A percentile compares a stretch with the other conserved stretches of the same genome.
Evolutionary conservation across 257 asterid species (phyloP).

Genomic region (Rauvolfia tetraphylla): DNA sequence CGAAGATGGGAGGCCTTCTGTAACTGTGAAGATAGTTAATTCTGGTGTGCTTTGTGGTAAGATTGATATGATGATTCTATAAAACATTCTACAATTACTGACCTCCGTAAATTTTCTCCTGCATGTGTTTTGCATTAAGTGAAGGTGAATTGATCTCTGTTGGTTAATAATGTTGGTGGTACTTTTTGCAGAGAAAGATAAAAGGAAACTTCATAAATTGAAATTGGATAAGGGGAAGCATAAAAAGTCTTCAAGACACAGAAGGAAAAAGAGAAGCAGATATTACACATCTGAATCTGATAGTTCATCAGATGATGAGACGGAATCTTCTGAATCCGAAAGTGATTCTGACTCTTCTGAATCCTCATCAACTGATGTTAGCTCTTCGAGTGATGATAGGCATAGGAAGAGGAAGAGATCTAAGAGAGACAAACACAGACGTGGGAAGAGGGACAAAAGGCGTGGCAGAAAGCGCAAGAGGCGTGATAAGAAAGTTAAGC

Average conservation of each 20-base stretch:
- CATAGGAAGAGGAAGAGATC: slow-evolving; percentile 87
- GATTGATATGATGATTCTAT: slow-evolving; percentile 6
- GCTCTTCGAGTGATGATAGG: slow-evolving; percentile 78
- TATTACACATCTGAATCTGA: slow-evolving; percentile 84
- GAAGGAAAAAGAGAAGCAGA: slow-evolving; percentile 68
- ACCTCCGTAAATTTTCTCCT: slow-evolving; percentile 2
- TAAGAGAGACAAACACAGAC: slow-evolving; percentile 65
- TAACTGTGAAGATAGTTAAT: slow-evolving; percentile 83
- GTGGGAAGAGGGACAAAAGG: slow-evolving; percentile 61
- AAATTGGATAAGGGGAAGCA: slow-evolving; percentile 53
- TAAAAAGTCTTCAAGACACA: slow-evolving; percentile 69
- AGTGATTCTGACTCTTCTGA: slow-evolving; percentile 60
- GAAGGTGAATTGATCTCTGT: not conserved
- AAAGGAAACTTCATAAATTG: slow-evolving; percentile 38
- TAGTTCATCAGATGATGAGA: slow-evolving; percentile 63
- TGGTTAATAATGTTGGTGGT: not conserved
- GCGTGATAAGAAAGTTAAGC: slow-evolving; percentile 75
- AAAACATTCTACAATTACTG: not conserved
- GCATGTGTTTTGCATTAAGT: not conserved
- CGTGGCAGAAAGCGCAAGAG: slow-evolving; percentile 77
- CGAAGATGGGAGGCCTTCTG: slow-evolving; percentile 82
- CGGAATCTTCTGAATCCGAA: slow-evolving; percentile 82
- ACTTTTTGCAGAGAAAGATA: slow-evolving; percentile 42
- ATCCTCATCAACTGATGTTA: slow-evolving; percentile 70
- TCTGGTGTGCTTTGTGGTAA: slow-evolving; percentile 86